phyloP scores from a whole-genome alignment of 306 rosid genomes.

The Ammopiptanthus mongolicus region DNA sequence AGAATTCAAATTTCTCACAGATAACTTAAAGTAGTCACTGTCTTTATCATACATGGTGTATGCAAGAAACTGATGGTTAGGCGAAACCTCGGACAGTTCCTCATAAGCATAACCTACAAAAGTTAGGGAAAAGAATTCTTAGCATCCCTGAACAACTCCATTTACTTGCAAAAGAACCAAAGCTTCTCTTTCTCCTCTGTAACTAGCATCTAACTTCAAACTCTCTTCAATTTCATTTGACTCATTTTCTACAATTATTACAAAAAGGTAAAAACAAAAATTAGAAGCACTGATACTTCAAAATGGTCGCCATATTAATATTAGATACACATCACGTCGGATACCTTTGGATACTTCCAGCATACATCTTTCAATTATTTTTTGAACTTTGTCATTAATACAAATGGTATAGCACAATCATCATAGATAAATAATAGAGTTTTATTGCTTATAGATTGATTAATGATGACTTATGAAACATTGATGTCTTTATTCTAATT shows the following conservation, averaged over 20 bases:
- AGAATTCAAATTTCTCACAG: constrained; percentile 87
- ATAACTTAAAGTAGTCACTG: constrained; percentile 63
- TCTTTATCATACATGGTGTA: constrained; percentile 94
- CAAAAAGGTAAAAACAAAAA: background rate
- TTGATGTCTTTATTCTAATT: background rate
- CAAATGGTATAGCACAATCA: background rate
- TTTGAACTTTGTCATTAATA: background rate
- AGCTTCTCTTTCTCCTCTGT: background rate
- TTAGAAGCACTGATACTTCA: too few relatives aligned
- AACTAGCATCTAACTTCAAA: background rate
- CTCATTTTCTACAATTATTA: background rate
- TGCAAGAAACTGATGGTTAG: constrained; percentile 81
- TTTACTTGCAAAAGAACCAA: background rate
- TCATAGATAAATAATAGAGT: background rate
- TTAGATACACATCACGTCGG: too few relatives aligned
- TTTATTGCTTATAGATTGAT: background rate
- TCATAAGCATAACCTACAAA: constrained; percentile 85
- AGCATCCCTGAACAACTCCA: constrained; percentile 6
- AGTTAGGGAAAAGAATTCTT: background rate
- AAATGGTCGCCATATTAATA: too few relatives aligned
- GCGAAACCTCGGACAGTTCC: constrained; percentile 83
- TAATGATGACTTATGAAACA: background rate
- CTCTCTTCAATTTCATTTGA: background rate
- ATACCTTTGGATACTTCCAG: too few relatives aligned
- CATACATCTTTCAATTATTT: too few relatives aligned